These are phyloP conservation scores for Catenaria anguillulae DNA, from an alignment of 371 early-diverging fungal species.

Conservation along the genomic window DNA sequence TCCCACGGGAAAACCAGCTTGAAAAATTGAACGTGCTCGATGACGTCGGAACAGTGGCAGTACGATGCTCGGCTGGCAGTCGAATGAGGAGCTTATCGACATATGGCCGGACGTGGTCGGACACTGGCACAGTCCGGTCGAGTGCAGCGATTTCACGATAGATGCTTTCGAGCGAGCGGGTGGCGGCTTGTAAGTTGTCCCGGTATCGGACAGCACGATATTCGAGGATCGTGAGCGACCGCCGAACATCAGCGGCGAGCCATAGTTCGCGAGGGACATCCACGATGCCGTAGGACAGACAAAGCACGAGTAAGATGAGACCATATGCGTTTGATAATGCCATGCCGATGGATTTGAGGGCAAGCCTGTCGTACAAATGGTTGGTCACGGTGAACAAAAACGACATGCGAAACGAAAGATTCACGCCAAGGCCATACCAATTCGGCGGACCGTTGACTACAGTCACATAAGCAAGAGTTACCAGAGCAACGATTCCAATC, in stretches of 20 bases:
- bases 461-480: slow-evolving; percentile 51
- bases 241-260: slow-evolving; percentile 45
- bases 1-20: not conserved
- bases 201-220: slow-evolving; percentile 49
- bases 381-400: not conserved
- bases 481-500: slow-evolving; percentile 36
- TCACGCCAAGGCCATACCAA: too few relatives aligned
- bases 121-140: not conserved
- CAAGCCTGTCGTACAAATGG: slow-evolving; percentile 16
- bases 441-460: slow-evolving; percentile 17
- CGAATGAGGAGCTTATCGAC: not conserved
- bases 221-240: slow-evolving; percentile 48
- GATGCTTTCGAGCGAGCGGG: slow-evolving; percentile 40
- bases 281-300: slow-evolving; percentile 86
- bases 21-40: too few relatives aligned
- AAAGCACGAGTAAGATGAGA: slow-evolving; percentile 60
- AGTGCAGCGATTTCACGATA: not conserved
- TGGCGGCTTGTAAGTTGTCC: slow-evolving; percentile 59
- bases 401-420: too few relatives aligned
- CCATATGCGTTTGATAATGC: slow-evolving; percentile 90
- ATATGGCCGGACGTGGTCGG: not conserved
- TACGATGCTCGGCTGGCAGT: not conserved
- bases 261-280: slow-evolving; percentile 73
- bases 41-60: too few relatives aligned
- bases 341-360: slow-evolving; percentile 67